Base-by-base conservation (phyloP, 1,284 basidiomycete genomes). In the Pterulicium gracile region DNA sequence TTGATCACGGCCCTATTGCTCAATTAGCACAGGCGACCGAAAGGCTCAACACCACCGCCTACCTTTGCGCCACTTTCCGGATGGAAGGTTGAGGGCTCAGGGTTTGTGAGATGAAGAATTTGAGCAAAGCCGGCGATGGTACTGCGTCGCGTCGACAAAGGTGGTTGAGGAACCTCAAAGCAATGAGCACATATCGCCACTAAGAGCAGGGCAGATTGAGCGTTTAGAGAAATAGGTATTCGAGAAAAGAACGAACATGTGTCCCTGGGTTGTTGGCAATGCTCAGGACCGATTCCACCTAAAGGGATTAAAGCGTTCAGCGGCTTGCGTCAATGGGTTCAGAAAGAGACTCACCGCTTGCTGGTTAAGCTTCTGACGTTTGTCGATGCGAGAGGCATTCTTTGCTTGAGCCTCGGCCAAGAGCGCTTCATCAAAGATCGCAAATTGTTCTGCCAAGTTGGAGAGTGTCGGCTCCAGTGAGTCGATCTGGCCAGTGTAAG, bases 121-220 rank as follows among this genome's bases (percentile, higher is more conserved):
- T 70, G 0, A 83, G 79, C 4, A 89, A 61, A 2, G 77, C 72
- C 3, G 81, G 64, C n/a, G 79, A 65, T 4, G 81, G 70, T 0
- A 81, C 72, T 42, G 69, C 64, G 59, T 97, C 92, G 55, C 92
- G 74, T 46, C 90, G 77, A 42, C 91, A 69, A 39, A 95, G 70
- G 18, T 75, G 72, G 22, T 73, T 71, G 23, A 97, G 63, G 59
- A 92, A 86, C 35, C 81, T 78, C 17, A 77, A 68, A 1, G 89
- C 83, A 50, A 83, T 84, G 64, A 91, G 80, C 1, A 81, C 70
- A 64, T 96, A 98, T 61, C 90, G 74, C 94, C 94, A 97, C 80
- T 97, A 62, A 47, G 46, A 51, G 40, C 15, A 36, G 43, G 42
- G 24, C 39, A 52, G 22, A 51, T 45, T 48, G 18, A 47, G 19